Evolutionary conservation across 2,329 filamentous ascomycete species (phyloP), one percentile per base, ranked within the genome.

Genomic region (Penicillium concentricum): DNA sequence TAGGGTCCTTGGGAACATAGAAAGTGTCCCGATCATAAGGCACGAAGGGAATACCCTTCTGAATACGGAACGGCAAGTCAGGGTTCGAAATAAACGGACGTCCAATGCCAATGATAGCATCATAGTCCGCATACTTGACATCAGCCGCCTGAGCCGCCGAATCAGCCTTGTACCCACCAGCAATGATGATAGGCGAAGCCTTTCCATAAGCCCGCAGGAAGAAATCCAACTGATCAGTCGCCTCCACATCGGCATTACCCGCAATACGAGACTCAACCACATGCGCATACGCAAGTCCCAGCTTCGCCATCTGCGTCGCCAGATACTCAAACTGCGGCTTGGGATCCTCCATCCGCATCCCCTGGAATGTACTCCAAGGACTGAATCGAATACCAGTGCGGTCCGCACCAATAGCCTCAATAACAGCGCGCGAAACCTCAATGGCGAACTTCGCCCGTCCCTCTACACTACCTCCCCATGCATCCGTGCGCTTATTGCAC

Each of bases 281-380:
- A 67, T 88, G 85, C 2, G 88, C 67, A 65, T 85, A 89, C 0
- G 85, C 81, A 15, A 90, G 73, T 1, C 80, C 77, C 1, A 86
- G 68, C 26, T 75, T 70, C 51, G 78, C 81, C 12, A 85, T 73
- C 41, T 81, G 77, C 32, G 73, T 64, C 41, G 85, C 77, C 8
- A 88, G 67, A 63, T 89, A 77, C 0, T 74, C 75, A 66, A 89
- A 90, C 59, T 90, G 86, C 0, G 86, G 83, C 9, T 84, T 66
- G 0, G 86, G 86, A 43, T 90, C 79, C 0, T 70, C 61, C 84
- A 88, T 87, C 32, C 75, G 74, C 86, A 89, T 76, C 8, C 61
- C 73, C 62, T 76, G 71, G 65, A 74, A 76, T 2, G 61, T 61
- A 49, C 66, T 70, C 57, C 53, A 83, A n/a, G 64, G 74, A n/a